Evolutionary conservation across 805 yeast species (phyloP).

Genomic region (Saccharomyces kudriavzevii): DNA sequence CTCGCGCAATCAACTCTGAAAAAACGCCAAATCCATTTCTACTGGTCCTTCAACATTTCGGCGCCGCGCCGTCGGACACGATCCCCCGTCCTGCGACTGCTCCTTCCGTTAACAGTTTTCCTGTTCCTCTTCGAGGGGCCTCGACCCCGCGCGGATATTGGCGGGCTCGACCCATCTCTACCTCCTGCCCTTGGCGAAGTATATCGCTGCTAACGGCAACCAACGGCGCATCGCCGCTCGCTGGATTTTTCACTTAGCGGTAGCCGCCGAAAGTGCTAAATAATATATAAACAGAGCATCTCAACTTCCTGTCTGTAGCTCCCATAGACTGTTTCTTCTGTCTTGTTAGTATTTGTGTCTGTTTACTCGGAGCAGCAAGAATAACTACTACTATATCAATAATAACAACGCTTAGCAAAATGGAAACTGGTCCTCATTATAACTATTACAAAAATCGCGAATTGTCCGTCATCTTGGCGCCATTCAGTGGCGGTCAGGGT

Average conservation of each 20-base stretch:
- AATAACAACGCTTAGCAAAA: background rate
- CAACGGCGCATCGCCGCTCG: background rate
- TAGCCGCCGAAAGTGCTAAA: background rate
- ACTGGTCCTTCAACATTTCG: background rate
- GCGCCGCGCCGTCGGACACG: background rate
- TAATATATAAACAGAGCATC: background rate
- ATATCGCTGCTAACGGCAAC: background rate
- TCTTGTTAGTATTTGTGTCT: background rate
- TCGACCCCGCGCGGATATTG: background rate
- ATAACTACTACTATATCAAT: background rate
- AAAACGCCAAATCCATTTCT: background rate
- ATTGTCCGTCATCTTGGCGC: constrained; percentile 74
- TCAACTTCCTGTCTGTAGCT: background rate
- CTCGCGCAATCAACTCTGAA: background rate
- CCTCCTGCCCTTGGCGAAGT: background rate
- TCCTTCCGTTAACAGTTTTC: background rate
- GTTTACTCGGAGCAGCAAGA: background rate
- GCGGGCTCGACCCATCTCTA: background rate
- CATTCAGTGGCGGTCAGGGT: constrained; percentile 94
- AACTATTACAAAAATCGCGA: constrained; percentile 40
- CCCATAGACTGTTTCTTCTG: background rate
- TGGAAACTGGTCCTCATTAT: constrained; percentile 31
- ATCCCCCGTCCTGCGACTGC: background rate
- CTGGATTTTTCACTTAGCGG: background rate
- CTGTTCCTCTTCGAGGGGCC: background rate